These are phyloP conservation scores for Nannochloropsis salina DNA, from an alignment of 108 stramenopile species.

Conservation along the genomic window DNA sequence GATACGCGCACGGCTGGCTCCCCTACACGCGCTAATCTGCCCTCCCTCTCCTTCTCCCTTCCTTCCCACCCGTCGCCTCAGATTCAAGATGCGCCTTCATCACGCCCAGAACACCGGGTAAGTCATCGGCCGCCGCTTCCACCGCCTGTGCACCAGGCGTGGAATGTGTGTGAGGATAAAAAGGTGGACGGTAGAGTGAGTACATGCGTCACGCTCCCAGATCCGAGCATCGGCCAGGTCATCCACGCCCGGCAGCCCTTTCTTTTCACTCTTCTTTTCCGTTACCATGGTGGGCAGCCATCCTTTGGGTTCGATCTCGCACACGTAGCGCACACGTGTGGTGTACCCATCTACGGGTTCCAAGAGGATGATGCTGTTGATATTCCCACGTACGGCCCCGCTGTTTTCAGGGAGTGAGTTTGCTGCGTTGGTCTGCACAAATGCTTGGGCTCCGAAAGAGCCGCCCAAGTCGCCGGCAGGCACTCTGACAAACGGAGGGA, in stretches of 20 bases:
- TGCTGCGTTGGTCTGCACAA: neutral
- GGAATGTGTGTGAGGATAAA: too few relatives aligned
- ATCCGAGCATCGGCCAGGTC: too few relatives aligned
- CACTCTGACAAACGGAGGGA: neutral
- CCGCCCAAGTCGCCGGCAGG: neutral
- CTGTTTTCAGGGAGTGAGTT: neutral
- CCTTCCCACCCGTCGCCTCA: neutral
- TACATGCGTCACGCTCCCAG: too few relatives aligned
- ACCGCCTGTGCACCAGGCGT: neutral
- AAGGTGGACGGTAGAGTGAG: neutral
- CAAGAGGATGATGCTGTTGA: neutral
- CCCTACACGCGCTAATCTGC: neutral
- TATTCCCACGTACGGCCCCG: slow-evolving; percentile 8
- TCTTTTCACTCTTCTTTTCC: too few relatives aligned
- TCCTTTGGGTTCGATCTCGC: neutral
- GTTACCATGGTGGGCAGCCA: neutral
- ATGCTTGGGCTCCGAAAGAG: neutral
- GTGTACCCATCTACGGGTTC: neutral
- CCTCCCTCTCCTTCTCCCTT: neutral
- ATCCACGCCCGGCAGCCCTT: neutral
- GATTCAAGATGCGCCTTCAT: neutral
- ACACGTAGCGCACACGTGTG: neutral
- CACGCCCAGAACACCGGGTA: neutral
- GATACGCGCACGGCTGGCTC: neutral
- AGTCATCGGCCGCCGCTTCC: neutral